These are phyloP conservation scores for California macrophylla DNA, from an alignment of 441 rosid genomes.

Conservation along the genomic window DNA sequence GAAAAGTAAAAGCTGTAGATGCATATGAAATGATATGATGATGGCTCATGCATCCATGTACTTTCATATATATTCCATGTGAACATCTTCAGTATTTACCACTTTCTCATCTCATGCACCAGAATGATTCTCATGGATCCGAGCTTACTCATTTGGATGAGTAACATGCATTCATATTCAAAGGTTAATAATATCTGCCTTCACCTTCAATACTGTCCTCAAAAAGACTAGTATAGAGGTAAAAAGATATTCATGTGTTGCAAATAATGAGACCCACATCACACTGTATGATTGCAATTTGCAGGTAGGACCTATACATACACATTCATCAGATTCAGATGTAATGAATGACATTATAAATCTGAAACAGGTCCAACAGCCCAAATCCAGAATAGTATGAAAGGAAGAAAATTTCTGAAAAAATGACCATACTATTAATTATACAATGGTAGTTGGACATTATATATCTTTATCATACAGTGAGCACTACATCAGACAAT, in stretches of 20 bases:
- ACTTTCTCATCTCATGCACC: neutral
- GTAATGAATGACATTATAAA: neutral
- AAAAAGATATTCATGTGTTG: neutral
- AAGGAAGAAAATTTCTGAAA: neutral
- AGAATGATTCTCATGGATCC: neutral
- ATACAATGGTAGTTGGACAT: conserved; percentile 22
- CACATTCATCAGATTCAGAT: neutral
- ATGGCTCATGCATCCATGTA: neutral
- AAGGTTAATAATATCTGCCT: neutral
- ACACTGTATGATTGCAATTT: neutral
- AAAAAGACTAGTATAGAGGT: neutral
- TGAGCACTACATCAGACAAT: neutral
- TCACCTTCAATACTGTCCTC: neutral
- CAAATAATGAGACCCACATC: neutral
- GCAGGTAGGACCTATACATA: neutral
- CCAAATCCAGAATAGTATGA: neutral
- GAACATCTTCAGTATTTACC: neutral
- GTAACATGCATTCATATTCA: neutral
- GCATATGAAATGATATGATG: neutral
- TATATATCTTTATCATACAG: conserved; percentile 8
- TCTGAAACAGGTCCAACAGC: neutral
- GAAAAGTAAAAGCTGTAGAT: neutral
- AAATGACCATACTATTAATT: neutral
- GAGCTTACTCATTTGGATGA: neutral
- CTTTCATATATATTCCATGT: neutral